Evolutionary conservation across 805 yeast species (phyloP), one percentile per base, ranked within the genome.

Genomic region (Saccharomycopsis sp.): DNA sequence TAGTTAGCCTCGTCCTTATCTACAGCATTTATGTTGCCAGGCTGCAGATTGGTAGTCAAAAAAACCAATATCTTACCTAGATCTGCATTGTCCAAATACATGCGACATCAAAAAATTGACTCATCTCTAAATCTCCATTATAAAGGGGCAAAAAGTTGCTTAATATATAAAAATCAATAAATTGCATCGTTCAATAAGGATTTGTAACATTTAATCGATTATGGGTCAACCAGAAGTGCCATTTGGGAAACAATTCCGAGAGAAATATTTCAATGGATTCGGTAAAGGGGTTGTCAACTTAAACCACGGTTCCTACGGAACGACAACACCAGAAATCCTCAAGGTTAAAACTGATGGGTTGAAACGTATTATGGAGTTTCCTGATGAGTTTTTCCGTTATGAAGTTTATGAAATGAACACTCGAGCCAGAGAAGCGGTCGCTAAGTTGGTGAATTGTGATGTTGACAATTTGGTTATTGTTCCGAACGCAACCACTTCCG

Each of bases 231-330:
- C 37, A 26, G 16, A 31, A 6, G 48, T 46, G 3, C 57, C 66
- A 28, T 77, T 79, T 54, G 85, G 85, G 4, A 68, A 66, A 45
- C 54, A 59, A 8, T 70, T 78, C 55, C 67, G 71, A 45, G 56
- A 65, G n/a, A 59, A 68, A 45, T 64, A 74, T 55, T 81, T 76
- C 56, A 54, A 64, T 1, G 53, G 58, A 13, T 62, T 77, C 9
- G 71, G 62, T 26, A 53, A 63, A 1, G 65, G 58, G 2, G 64
- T 66, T 6, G 57, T 58, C 3, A 73, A 75, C 13, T 70, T 79
- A 37, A 81, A 81, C 59, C 80, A 80, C 56, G 87, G 87, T 5
- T 72, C 84, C 1, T 81, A 60, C 54, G 88, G 87, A 1, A 61
- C 71, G 1, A 64, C 72, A 2, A 83, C 87, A 0, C 61, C 56